Conservation (phyloP, 139 green algal genomes). For the Coelastrella sp. region DNA sequence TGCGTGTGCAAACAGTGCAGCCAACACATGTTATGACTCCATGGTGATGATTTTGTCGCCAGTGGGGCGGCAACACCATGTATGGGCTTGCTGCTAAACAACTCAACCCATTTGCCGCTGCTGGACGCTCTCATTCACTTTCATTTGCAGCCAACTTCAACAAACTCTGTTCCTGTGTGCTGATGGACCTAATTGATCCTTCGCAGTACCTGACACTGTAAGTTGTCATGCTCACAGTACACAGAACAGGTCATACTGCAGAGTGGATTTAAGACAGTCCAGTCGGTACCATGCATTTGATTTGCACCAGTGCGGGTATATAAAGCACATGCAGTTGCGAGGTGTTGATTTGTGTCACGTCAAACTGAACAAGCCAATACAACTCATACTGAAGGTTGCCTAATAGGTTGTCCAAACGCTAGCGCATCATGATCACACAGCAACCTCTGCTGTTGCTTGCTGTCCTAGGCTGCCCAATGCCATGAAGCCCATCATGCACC, state of each 20-base stretch:
- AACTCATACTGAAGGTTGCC: too few species aligned
- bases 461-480: not conserved
- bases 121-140: too few species aligned
- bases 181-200: constrained; percentile 40
- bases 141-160: constrained; percentile 46
- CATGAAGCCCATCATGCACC: not conserved
- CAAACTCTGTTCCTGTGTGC: constrained; percentile 35
- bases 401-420: too few species aligned
- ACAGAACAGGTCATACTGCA: too few species aligned
- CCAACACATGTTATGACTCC: too few species aligned
- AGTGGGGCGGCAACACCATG: too few species aligned
- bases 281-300: not conserved
- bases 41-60: too few species aligned
- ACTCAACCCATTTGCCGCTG: too few species aligned
- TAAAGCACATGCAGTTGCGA: not conserved
- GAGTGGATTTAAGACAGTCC: too few species aligned
- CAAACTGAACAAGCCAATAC: too few species aligned
- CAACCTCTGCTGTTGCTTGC: not conserved
- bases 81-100: too few species aligned
- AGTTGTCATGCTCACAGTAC: not conserved
- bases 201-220: constrained; percentile 11
- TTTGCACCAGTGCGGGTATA: not conserved
- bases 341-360: not conserved
- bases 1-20: not conserved
- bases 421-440: too few species aligned